Evolutionary conservation across 1,284 basidiomycete species (phyloP).

Genomic region (Tylopilus orsonianus): DNA sequence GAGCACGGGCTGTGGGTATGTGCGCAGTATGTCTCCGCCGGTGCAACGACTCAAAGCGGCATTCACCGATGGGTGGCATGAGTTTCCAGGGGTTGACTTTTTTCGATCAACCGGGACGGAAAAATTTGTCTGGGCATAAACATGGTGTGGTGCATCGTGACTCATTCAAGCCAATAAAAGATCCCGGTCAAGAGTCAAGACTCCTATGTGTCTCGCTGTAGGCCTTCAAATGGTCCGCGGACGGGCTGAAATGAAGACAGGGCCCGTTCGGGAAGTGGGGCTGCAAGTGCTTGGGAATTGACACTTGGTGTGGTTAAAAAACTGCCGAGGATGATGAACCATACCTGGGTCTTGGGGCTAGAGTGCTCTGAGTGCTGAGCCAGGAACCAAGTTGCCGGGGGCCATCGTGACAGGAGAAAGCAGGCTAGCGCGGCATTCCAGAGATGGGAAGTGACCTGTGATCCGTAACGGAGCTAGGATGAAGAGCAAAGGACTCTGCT

Average conservation of each 20-base stretch:
- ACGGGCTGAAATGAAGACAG: not conserved
- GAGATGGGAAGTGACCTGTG: no score
- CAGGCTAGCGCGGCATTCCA: not conserved
- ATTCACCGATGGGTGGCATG: not conserved
- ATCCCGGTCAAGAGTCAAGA: not conserved
- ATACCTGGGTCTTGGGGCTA: not conserved
- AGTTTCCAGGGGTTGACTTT: not conserved
- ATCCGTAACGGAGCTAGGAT: not conserved
- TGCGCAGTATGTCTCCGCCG: no score
- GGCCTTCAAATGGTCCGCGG: not conserved
- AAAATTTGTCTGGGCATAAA: not conserved
- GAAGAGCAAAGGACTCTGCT: not conserved
- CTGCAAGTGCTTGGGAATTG: not conserved
- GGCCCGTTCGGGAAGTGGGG: not conserved
- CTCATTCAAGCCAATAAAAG: not conserved
- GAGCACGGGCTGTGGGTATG: no score
- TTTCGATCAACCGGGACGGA: not conserved
- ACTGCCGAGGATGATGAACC: not conserved
- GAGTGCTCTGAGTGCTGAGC: not conserved
- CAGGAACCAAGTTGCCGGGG: not conserved
- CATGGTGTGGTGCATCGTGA: not conserved
- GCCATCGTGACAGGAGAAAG: not conserved
- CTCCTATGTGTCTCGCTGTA: slow-evolving; percentile 14
- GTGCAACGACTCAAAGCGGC: no score
- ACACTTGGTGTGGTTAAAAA: not conserved